These are phyloP conservation scores for Microbotryum violaceum DNA, from an alignment of 1,284 basidiomycete genomes.

Conservation along the genomic window DNA sequence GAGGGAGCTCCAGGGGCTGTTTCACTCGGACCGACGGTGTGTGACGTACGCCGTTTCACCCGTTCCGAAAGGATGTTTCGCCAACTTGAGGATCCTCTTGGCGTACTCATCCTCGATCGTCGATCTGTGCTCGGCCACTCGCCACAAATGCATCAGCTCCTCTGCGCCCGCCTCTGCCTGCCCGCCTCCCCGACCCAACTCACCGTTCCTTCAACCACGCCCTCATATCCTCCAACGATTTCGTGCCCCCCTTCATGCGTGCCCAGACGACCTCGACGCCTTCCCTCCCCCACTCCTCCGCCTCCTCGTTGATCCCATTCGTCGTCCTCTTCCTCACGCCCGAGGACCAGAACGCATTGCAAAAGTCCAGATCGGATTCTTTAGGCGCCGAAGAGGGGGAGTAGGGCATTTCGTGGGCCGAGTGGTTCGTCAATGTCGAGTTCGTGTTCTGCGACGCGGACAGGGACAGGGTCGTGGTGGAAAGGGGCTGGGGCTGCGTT, in stretches of 20 bases:
- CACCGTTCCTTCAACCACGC: slow-evolving; percentile 85
- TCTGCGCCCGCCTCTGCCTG: background rate
- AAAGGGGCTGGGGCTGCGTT: too few relatives aligned
- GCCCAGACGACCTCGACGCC: slow-evolving; percentile 72
- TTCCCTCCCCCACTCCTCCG: slow-evolving; percentile 48
- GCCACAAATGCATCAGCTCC: background rate
- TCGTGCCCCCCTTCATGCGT: slow-evolving; percentile 72
- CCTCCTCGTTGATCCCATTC: slow-evolving; percentile 38
- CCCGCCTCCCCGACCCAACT: slow-evolving; percentile 29
- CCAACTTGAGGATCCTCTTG: slow-evolving; percentile 71
- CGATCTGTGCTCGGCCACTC: slow-evolving; percentile 15
- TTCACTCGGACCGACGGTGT: too few relatives aligned
- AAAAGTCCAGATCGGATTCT: slow-evolving; percentile 60
- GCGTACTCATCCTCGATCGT: slow-evolving; percentile 91
- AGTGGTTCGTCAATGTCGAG: too few relatives aligned
- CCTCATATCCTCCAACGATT: slow-evolving; percentile 80
- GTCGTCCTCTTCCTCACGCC: slow-evolving; percentile 44
- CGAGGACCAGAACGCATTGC: slow-evolving; percentile 82
- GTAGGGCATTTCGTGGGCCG: background rate
- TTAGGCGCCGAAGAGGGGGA: background rate
- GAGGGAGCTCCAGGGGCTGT: too few relatives aligned
- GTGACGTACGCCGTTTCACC: slow-evolving; percentile 78
- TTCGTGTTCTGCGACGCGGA: too few relatives aligned
- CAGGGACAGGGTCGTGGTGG: too few relatives aligned
- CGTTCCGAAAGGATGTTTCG: slow-evolving; percentile 66